Percentiles rank a stretch among this genome's conserved stretches.
Evolutionary conservation across 2,329 filamentous ascomycete genomes (phyloP).

Genomic region (Penicillium rolfsii): DNA sequence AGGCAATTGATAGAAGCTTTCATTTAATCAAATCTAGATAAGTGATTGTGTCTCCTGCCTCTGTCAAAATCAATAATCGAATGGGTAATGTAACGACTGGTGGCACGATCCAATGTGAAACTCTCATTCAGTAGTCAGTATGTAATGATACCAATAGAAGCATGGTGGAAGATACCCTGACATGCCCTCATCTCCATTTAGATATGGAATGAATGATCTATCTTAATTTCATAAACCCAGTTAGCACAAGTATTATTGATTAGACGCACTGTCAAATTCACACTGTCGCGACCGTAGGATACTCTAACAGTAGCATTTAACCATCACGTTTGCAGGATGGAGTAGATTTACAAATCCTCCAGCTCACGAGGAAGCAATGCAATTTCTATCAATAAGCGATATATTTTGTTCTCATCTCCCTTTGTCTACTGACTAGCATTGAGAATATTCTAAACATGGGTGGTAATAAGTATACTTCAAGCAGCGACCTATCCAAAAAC

Average conservation of each 20-base stretch:
- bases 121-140: neutral
- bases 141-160: neutral
- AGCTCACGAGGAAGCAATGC: neutral
- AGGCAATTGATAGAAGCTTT: neutral
- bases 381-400: neutral
- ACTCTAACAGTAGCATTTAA: neutral
- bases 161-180: neutral
- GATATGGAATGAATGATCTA: neutral
- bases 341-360: too few species aligned
- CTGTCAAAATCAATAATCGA: neutral
- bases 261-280: neutral
- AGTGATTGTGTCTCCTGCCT: neutral
- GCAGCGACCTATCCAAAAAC: slow-evolving; percentile 5
- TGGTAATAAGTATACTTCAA: neutral
- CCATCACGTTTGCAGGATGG: neutral
- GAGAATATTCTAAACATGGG: neutral
- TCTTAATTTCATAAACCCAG: neutral
- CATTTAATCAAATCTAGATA: neutral
- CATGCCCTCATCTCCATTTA: neutral
- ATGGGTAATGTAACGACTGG: neutral
- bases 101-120: neutral
- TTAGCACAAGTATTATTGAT: neutral
- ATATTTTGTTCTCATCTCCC: neutral
- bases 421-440: too few species aligned
- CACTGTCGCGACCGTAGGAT: neutral